Evolutionary conservation across 1,284 basidiomycete species (phyloP).

Genomic region (Tilletia caries): DNA sequence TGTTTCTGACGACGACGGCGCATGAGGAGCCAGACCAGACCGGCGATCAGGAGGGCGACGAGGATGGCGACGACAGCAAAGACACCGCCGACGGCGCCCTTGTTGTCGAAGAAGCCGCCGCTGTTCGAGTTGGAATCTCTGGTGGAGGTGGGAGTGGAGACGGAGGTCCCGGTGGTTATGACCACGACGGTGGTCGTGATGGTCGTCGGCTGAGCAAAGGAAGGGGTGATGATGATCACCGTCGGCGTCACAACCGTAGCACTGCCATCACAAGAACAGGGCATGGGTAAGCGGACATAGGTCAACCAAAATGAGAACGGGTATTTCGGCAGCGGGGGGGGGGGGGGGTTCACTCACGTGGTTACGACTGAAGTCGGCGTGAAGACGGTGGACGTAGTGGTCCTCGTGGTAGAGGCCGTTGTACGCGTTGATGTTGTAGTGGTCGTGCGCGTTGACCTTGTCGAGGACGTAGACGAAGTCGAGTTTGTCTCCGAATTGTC

Average conservation of each 20-base stretch:
- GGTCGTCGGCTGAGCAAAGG: constrained; percentile 9
- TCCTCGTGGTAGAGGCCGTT: constrained; percentile 11
- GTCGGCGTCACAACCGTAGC: constrained; percentile 4
- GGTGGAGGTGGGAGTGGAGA: constrained; percentile 23
- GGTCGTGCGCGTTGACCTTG: constrained; percentile 17
- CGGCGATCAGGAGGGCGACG: constrained; percentile 34
- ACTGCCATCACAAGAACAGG: constrained; percentile 24
- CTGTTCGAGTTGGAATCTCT: constrained; percentile 16
- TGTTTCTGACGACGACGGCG: constrained; percentile 44
- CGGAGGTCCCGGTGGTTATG: constrained; percentile 17
- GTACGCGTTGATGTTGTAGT: constrained; percentile 14
- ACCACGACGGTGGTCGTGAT: not conserved
- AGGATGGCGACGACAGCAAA: constrained; percentile 52
- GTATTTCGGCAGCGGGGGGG: too few species aligned
- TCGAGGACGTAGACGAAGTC: constrained; percentile 4
- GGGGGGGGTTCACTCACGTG: constrained; percentile 30
- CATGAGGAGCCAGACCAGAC: constrained; percentile 42
- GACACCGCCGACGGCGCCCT: constrained; percentile 49
- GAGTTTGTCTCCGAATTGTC: too few species aligned
- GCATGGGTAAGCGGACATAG: not conserved
- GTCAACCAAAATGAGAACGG: too few species aligned
- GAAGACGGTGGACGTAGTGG: constrained; percentile 19
- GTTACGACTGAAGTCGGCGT: constrained; percentile 25
- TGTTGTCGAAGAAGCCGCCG: constrained; percentile 43
- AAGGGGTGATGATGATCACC: constrained; percentile 6